Conservation (phyloP, 2,329 filamentous ascomycete species). For the Hawksworthiomyces lignivorus region DNA sequence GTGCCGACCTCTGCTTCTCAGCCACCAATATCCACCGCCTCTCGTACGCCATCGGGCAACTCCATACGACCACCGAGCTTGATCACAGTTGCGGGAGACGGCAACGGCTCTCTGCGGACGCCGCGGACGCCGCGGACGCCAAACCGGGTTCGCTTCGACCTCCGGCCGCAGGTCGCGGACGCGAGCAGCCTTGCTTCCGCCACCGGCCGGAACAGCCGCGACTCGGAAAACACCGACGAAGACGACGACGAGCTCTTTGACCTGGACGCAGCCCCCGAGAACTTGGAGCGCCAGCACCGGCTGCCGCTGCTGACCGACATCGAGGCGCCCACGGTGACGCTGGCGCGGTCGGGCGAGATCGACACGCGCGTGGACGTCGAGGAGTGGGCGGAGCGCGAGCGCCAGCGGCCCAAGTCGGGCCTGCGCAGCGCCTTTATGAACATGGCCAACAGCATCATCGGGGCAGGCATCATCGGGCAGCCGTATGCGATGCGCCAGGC, state of each 20-base stretch:
- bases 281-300: conserved; percentile 41
- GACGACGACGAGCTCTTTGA: conserved; percentile 23
- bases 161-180: conserved; percentile 37
- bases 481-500: conserved; percentile 95
- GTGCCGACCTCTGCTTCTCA: not conserved
- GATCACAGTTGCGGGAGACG: not conserved
- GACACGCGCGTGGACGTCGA: conserved; percentile 29
- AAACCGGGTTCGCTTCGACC: conserved; percentile 69
- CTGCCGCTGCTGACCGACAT: conserved; percentile 73
- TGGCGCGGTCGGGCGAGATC: conserved; percentile 43
- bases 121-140: conserved; percentile 38
- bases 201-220: not conserved
- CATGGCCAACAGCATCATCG: conserved; percentile 98
- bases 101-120: conserved; percentile 4
- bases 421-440: conserved; percentile 94
- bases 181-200: conserved; percentile 2
- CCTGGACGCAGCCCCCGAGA: conserved; percentile 21
- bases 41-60: not conserved
- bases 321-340: conserved; percentile 67
- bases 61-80: not conserved
- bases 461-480: conserved; percentile 69
- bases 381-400: conserved; percentile 44
- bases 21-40: not conserved
- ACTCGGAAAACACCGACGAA: conserved; percentile 14
- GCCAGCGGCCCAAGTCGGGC: conserved; percentile 69